Conservation (phyloP, 176 grass and related monocot genomes). For the Aegilops sharonensis region DNA sequence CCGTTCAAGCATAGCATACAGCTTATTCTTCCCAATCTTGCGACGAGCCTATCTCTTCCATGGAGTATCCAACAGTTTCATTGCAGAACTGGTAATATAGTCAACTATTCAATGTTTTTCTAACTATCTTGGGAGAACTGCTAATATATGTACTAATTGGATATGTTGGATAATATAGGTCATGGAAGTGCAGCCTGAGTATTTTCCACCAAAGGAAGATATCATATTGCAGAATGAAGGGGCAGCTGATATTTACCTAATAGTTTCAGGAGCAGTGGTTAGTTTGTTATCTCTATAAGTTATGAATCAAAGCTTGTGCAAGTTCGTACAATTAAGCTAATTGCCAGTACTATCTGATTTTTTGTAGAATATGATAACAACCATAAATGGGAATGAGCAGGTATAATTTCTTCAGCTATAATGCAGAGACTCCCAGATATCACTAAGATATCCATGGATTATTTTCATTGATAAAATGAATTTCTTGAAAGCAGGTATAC, state of each 20-base stretch:
- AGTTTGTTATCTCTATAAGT: conserved; percentile 36
- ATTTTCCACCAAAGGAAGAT: conserved; percentile 81
- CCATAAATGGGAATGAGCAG: conserved; percentile 43
- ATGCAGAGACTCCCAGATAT: background rate
- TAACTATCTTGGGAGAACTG: background rate
- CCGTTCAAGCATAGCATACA: conserved; percentile 75
- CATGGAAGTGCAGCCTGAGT: conserved; percentile 82
- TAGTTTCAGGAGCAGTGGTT: conserved; percentile 89
- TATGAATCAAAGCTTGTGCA: background rate
- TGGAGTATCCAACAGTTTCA: conserved; percentile 79
- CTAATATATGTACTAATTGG: background rate
- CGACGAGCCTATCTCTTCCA: conserved; percentile 75
- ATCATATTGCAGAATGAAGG: conserved; percentile 80
- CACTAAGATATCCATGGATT: background rate
- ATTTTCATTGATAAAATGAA: conserved; percentile 13
- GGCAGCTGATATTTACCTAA: conserved; percentile 69
- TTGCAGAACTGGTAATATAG: conserved; percentile 73
- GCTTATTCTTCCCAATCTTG: conserved; percentile 76
- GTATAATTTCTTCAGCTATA: conserved; percentile 23
- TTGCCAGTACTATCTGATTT: conserved; percentile 12
- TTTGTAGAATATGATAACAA: conserved; percentile 56
- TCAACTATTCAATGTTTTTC: background rate
- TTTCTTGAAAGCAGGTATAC: conserved; percentile 56
- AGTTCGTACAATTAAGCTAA: conserved; percentile 23
- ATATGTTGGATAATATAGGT: conserved; percentile 60